Conservation (phyloP, 176 grass and related monocot species). For the Triticum urartu region DNA sequence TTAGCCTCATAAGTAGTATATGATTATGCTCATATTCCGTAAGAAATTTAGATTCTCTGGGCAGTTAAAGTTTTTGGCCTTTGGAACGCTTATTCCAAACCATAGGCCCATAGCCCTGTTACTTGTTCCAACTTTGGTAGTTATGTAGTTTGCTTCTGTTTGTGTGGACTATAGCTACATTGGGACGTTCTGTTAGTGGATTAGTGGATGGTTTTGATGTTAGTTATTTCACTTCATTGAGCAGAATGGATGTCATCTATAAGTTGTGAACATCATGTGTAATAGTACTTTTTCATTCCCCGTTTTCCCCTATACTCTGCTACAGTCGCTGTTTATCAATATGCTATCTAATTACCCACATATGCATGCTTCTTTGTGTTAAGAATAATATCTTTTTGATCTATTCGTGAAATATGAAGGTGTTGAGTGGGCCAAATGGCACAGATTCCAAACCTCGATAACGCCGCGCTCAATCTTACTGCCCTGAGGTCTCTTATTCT, state of each 20-base stretch:
- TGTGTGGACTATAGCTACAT: background rate
- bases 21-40: background rate
- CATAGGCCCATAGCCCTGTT: background rate
- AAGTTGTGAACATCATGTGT: background rate
- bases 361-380: background rate
- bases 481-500: slow-evolving; percentile 48
- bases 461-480: slow-evolving; percentile 62
- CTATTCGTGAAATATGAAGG: background rate
- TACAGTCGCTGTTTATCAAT: background rate
- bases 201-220: background rate
- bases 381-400: background rate
- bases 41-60: background rate
- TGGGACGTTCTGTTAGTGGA: background rate
- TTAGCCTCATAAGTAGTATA: background rate
- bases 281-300: background rate
- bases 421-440: slow-evolving; percentile 48
- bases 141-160: background rate
- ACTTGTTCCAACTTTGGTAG: background rate
- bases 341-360: background rate
- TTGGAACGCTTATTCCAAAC: background rate
- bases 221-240: background rate
- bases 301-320: background rate
- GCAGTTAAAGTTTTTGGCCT: background rate
- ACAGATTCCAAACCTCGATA: slow-evolving; percentile 94
- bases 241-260: background rate